Evolutionary conservation across 768 basidiomycete genomes (phyloP), one percentile per base, ranked within the genome.

Genomic region (Xerocomellus dryophilus): DNA sequence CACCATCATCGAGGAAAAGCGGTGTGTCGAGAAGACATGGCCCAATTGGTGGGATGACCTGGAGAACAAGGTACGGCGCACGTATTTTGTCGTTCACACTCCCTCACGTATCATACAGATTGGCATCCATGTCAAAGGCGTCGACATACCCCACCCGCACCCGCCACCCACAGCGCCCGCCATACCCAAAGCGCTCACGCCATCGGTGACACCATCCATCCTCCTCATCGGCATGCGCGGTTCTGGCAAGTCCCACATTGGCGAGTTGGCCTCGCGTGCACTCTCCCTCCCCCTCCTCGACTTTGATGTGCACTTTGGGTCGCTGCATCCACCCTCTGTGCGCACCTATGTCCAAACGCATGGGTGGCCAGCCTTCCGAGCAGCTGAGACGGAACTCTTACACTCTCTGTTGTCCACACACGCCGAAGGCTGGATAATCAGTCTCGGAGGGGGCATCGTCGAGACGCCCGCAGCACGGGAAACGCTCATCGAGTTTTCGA

Each of bases 1-100:
- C n/a, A 89, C 90, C 3, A 74, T 92, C 59, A 78, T 98, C 27
- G 94, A 98, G 66, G 96, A 98, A 75, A 96, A 96, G 73, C 79
- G 95, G 50, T 98, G 97, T 65, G 97, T 99, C 31, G 96, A 96
- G 73, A 99, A 99, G 81, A 99, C 96, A 0, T 99, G 96, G 96
- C 97, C 97, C 0, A 95, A 94, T 67, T 99, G 95, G 93, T 99
- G 96, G 95, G 97, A 98, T 66, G 97, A 98, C 70, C 78, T 99
- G 23, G 83, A 91, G 67, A 94, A 92, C 76, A 97, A 97, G 83
- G 92, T 90, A 47, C 3, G 75, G 41, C 18, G 15, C 35, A 39
- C n/a, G 10, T 5, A 29, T 21, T 6, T 12, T 15, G 12, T 43
- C 43, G 2, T 31, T 20, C 12, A 14, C 43, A 15, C 2, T 31